These are phyloP conservation scores for Trichocladium antarcticum DNA, from an alignment of 495 filamentous ascomycete genomes.

Conservation along the genomic window DNA sequence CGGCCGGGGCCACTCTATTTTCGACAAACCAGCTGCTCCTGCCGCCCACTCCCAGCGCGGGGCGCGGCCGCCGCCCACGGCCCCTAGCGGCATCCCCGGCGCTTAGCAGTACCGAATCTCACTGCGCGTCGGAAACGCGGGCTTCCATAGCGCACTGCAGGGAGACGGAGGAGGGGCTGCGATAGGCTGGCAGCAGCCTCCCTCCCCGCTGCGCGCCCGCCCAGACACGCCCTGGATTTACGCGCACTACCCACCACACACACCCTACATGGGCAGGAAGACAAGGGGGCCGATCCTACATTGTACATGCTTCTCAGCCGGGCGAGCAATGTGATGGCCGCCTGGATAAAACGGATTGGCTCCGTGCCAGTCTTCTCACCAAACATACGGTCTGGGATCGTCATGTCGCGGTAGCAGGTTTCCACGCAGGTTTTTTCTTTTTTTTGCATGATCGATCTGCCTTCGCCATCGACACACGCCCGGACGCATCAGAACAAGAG, in stretches of 20 bases:
- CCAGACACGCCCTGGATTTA: not conserved
- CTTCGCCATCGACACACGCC: not conserved
- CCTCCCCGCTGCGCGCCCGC: not conserved
- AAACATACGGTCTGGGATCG: not conserved
- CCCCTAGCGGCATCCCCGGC: constrained; percentile 10
- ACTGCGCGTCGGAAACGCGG: constrained; percentile 16
- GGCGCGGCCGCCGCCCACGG: constrained; percentile 2
- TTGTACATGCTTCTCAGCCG: too few species aligned
- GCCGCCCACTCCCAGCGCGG: constrained; percentile 14
- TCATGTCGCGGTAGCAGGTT: constrained; percentile 5
- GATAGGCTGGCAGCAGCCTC: constrained; percentile 1
- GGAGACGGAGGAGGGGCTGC: not conserved
- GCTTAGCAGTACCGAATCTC: constrained; percentile 21
- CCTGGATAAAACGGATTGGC: constrained; percentile 13
- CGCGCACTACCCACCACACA: not conserved
- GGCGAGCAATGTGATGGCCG: not conserved
- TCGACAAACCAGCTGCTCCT: constrained; percentile 15
- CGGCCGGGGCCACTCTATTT: constrained; percentile 20
- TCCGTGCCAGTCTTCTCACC: not conserved
- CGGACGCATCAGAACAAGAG: not conserved
- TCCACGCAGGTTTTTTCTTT: not conserved
- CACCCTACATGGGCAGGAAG: too few species aligned
- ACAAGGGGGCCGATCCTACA: too few species aligned
- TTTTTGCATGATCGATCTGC: not conserved
- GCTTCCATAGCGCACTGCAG: constrained; percentile 17